Conservation (phyloP, 2,329 filamentous ascomycete species). For the Ploettnerulaceae sp. region DNA sequence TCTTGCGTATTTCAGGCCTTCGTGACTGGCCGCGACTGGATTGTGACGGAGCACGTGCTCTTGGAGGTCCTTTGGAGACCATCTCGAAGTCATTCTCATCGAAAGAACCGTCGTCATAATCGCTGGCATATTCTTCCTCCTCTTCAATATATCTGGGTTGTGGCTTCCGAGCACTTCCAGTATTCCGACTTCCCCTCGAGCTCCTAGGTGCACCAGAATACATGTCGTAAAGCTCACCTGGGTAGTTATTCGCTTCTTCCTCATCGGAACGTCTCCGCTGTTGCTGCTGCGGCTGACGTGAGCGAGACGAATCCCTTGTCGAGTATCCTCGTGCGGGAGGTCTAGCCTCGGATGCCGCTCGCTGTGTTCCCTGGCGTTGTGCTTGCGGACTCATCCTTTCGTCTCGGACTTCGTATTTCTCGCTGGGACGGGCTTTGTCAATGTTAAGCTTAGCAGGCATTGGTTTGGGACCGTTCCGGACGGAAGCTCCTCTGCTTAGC, state of each 20-base stretch:
- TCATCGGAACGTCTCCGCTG: constrained; percentile 30
- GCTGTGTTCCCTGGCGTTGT: constrained; percentile 40
- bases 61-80: constrained; percentile 48
- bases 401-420: constrained; percentile 33
- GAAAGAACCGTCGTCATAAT: constrained; percentile 64
- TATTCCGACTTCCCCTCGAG: constrained; percentile 36
- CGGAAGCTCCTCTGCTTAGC: constrained; percentile 53
- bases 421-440: constrained; percentile 48
- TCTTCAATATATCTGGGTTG: constrained; percentile 70
- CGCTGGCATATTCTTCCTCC: constrained; percentile 70
- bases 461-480: constrained; percentile 56
- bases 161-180: constrained; percentile 38
- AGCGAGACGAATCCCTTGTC: constrained; percentile 28
- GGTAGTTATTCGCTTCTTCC: constrained; percentile 57
- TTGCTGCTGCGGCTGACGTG: constrained; percentile 23
- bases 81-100: constrained; percentile 80
- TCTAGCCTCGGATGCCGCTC: constrained; percentile 48
- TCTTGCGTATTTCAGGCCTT: constrained; percentile 65
- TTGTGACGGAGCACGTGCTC: constrained; percentile 37
- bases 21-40: constrained; percentile 50
- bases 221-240: constrained; percentile 57
- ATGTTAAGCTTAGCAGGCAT: constrained; percentile 60
- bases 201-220: constrained; percentile 42
- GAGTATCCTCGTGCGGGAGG: constrained; percentile 35
- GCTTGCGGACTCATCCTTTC: constrained; percentile 34